Evolutionary conservation across 83 land plant genomes (phyloP).

Genomic region (Thuja plicata): DNA sequence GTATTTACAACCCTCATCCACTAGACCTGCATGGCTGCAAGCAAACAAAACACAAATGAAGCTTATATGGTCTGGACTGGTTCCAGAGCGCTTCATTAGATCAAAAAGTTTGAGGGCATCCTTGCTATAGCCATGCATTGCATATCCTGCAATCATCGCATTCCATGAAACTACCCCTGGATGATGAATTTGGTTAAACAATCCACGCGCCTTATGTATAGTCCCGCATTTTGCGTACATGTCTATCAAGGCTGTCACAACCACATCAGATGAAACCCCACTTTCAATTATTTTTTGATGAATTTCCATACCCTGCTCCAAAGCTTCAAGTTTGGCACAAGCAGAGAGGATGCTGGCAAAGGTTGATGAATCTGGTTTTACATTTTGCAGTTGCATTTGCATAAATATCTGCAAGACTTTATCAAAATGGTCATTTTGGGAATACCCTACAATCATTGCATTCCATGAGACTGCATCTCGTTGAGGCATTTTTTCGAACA

Average conservation of each 20-base stretch:
- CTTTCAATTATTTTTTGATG: conserved; percentile 11
- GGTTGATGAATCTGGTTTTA: neutral
- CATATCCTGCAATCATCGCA: conserved; percentile 57
- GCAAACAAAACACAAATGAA: conserved; percentile 23
- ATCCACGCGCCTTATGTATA: conserved; percentile 10
- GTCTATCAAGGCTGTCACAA: conserved; percentile 17
- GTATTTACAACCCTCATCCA: conserved; percentile 38
- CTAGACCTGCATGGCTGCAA: conserved; percentile 35
- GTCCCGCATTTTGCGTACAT: conserved; percentile 26
- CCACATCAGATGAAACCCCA: neutral
- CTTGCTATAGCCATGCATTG: conserved; percentile 37
- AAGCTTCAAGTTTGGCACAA: conserved; percentile 38
- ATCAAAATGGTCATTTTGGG: neutral
- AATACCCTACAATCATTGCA: conserved; percentile 21
- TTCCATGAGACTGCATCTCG: conserved; percentile 21
- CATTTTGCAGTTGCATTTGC: conserved; percentile 11
- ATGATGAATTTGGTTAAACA: conserved; percentile 13
- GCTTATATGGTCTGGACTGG: conserved; percentile 52
- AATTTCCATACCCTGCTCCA: conserved; percentile 30
- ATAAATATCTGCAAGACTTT: conserved; percentile 9
- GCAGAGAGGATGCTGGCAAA: conserved; percentile 27
- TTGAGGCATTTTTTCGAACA: conserved; percentile 15
- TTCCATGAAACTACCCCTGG: conserved; percentile 35
- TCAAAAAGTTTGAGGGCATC: conserved; percentile 45
- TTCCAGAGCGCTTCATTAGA: conserved; percentile 45